Conservation (phyloP, 768 basidiomycete species). For the Dacryopinax spathularia region DNA sequence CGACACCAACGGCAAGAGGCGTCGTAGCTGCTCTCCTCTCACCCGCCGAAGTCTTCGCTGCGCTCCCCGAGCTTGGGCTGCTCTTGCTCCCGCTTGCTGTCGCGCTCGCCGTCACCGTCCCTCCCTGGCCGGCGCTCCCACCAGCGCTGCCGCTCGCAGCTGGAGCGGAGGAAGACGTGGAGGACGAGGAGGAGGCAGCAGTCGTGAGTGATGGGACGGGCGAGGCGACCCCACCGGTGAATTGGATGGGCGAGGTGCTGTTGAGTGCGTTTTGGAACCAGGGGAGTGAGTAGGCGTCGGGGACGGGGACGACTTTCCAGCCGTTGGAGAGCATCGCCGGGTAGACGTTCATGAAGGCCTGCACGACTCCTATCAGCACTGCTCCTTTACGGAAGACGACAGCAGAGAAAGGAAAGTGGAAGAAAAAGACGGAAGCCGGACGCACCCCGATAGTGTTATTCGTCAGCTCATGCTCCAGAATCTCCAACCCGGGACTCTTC, state of each 20-base stretch:
- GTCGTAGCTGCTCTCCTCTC: too few species aligned
- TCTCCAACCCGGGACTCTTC: conserved; percentile 22
- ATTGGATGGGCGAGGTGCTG: conserved; percentile 1
- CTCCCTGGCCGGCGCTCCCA: not conserved
- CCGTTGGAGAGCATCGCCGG: conserved; percentile 49
- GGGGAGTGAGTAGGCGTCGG: conserved; percentile 31
- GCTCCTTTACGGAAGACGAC: too few species aligned
- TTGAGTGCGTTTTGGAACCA: conserved; percentile 25
- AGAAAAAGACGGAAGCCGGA: too few species aligned
- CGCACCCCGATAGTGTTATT: conserved; percentile 20
- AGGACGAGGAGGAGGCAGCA: not conserved
- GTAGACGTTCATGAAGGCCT: conserved; percentile 52
- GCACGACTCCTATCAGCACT: too few species aligned
- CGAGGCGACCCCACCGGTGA: not conserved
- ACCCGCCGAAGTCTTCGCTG: too few species aligned
- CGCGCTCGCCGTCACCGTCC: not conserved
- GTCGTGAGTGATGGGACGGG: not conserved
- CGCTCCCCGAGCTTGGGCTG: not conserved
- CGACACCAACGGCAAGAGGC: too few species aligned
- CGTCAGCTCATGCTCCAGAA: conserved; percentile 25
- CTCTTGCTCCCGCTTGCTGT: conserved; percentile 2
- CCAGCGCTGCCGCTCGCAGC: too few species aligned
- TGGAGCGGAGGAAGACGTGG: not conserved
- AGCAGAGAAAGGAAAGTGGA: too few species aligned
- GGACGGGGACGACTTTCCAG: conserved; percentile 45